Evolutionary conservation across 2,329 filamentous ascomycete species (phyloP).

Genomic region (Talaromyces islandicus): DNA sequence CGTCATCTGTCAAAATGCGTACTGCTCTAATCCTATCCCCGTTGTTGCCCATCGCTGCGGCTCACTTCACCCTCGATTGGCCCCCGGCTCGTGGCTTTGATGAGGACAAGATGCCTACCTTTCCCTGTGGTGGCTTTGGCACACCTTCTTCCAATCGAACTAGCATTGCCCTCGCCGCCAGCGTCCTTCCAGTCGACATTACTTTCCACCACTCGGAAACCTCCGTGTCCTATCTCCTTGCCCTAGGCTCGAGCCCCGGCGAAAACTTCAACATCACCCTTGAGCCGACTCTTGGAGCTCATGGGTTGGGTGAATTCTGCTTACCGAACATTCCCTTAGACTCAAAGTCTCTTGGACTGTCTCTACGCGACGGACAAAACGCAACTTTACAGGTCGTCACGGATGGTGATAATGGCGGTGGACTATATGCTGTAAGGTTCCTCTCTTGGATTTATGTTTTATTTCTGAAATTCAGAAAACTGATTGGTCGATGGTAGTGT

Average conservation of each 20-base stretch:
- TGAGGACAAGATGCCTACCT: conserved; percentile 41
- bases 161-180: conserved; percentile 43
- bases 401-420: conserved; percentile 51
- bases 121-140: conserved; percentile 47
- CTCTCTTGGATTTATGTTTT: conserved; percentile 4
- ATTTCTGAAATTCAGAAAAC: neutral
- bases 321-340: conserved; percentile 49
- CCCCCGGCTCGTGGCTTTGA: conserved; percentile 46
- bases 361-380: conserved; percentile 54
- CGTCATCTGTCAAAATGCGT: conserved; percentile 3
- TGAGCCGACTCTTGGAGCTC: conserved; percentile 53
- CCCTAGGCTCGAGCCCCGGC: conserved; percentile 46
- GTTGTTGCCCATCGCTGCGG: conserved; percentile 42
- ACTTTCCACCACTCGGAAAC: conserved; percentile 48
- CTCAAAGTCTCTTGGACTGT: conserved; percentile 30
- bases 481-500: conserved; percentile 44
- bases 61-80: conserved; percentile 53
- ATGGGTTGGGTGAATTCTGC: conserved; percentile 62
- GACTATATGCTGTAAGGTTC: conserved; percentile 59
- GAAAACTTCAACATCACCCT: conserved; percentile 66
- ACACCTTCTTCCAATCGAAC: conserved; percentile 42
- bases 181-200: conserved; percentile 45
- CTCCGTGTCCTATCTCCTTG: conserved; percentile 49
- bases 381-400: conserved; percentile 67
- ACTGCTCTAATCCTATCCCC: conserved; percentile 20